Evolutionary conservation across 805 yeast species (phyloP).

Genomic region (Starmerella davenportii): DNA sequence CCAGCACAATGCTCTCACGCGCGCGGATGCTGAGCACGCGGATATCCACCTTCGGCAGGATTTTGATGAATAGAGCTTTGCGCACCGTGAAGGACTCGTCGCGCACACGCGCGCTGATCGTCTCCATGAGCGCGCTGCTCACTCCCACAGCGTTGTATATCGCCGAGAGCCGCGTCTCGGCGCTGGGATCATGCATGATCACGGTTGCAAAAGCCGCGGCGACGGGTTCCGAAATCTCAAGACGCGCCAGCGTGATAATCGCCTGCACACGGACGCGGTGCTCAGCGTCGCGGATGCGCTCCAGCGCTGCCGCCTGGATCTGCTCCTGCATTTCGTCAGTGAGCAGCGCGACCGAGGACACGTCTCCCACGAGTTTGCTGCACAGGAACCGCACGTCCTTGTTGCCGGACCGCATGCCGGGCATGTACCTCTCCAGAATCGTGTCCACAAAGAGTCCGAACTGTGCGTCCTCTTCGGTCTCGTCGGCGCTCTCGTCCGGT

Average conservation of each 20-base stretch:
- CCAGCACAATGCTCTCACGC: constrained; percentile 49
- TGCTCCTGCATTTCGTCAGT: background rate
- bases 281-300: constrained; percentile 46
- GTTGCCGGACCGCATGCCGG: background rate
- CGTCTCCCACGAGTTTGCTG: background rate
- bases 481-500: background rate
- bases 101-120: constrained; percentile 64
- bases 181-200: constrained; percentile 58
- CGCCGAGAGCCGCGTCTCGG: constrained; percentile 81
- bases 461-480: background rate
- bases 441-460: background rate
- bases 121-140: constrained; percentile 18
- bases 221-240: constrained; percentile 27
- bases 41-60: constrained; percentile 49
- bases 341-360: background rate
- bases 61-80: constrained; percentile 48
- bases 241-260: constrained; percentile 62
- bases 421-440: background rate
- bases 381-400: background rate
- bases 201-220: constrained; percentile 29
- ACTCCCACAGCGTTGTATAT: constrained; percentile 49
- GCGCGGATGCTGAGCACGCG: constrained; percentile 34
- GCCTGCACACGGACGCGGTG: constrained; percentile 69
- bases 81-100: constrained; percentile 60
- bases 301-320: background rate